Evolutionary conservation across 768 basidiomycete species (phyloP), one percentile per base, ranked within the genome.

Genomic region (Suillus paluster): DNA sequence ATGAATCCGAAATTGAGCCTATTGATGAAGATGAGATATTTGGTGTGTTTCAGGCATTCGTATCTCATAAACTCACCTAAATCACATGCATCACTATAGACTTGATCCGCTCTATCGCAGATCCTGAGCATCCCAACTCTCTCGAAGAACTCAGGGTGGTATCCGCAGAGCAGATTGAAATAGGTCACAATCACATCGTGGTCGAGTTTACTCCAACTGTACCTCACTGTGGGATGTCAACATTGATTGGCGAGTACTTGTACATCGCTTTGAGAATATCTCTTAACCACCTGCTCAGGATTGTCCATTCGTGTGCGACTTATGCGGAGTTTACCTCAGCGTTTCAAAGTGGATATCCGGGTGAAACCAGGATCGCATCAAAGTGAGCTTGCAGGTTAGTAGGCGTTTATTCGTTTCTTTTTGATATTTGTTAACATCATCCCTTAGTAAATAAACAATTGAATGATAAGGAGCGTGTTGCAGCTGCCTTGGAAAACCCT

Each of bases 391-490:
- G 89, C 95, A 57, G 87, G 95, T 94, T 62, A 39, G 88, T 5
- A 55, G 17, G 4, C 36, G 17, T 11, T 25, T 10, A 17, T 23
- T 77, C 41, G 49, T 9, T 41, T 34, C 38, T 52, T 25, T 30
- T 44, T 10, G 27, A 17, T 38, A 9, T 11, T 10, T 23, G n/a
- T 30, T 41, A 36, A 60, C 38, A 8, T 4, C 11, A 57, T 42
- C 8, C 14, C 8, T 27, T 53, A 97, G 97, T 99, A 12, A 99
- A 99, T 77, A 98, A 98, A 74, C 97, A 99, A 70, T 82, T 99
- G 38, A 99, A 99, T 69, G 97, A 99, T 79, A 99, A 99, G 76
- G 97, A 99, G 77, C 84, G 97, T 44, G 97, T 99, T 2, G 95
- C 95, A 27, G 97, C 97, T 12, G 97, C 97, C 1, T 81, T 99